Base-by-base conservation (phyloP, 768 basidiomycete genomes). In the Pleurotus platypus region DNA sequence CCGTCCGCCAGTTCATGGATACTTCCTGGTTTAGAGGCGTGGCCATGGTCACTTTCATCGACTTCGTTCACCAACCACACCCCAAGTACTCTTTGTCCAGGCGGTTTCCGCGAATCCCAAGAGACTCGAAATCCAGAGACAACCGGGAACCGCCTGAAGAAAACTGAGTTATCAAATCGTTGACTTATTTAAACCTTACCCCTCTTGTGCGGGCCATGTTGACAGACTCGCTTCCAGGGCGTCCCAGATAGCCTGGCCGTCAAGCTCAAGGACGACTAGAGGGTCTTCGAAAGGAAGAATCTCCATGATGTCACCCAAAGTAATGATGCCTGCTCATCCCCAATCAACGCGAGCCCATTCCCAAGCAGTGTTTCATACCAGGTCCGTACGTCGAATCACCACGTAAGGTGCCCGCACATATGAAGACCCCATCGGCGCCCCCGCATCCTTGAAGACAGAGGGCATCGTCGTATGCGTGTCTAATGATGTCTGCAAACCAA, bases 221-320 rank as follows among this genome's bases (percentile, higher is more conserved):
- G 74, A 75, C 5, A 97, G 72, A 5, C 84, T 82, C 9, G 76
- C 76, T 65, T 97, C 94, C 37, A 96, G 61, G 0, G 87, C 84
- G 42, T 84, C 85, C 90, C 92, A 94, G 45, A 96, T 78, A 0
- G 84, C 76, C 61, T 80, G 77, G 1, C 94, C 93, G 61, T 91
- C 85, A 13, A 96, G 68, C 67, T 94, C 87, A 9, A 94, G 63
- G 2, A 93, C 91, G 4, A 97, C 80, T 13, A 88, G 74, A 2
- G 92, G 87, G 63, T 96, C 94, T 56, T 90, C 87, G 58, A 94
- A 96, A 0, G 94, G 94, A 26, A 96, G 70, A 16, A 95, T 93
- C 66, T 94, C 94, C 39, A 94, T 65, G 55, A 95, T 87, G 66
- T 97, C 87, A 0, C 94, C 92, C 1, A 97, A 75, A 3, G 87